Base-by-base conservation (phyloP, 345 rosid genomes). In the Mangifera indica region DNA sequence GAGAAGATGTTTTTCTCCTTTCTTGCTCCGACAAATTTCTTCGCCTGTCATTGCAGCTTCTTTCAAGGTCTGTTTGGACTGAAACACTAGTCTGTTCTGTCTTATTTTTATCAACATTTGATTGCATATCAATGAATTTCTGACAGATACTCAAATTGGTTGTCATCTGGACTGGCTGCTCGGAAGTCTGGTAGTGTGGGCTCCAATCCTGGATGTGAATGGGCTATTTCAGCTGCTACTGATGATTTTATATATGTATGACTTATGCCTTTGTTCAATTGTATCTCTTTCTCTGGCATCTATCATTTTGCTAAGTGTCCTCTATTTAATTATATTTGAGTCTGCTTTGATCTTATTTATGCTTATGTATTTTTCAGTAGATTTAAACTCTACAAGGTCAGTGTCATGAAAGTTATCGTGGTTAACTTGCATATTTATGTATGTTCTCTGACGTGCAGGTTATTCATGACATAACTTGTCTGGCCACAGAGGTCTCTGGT, bases 1-100 rank as follows among this genome's bases (percentile, higher is more conserved):
- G 83, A 77, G 91, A 93, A 81, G 98, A 95, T 83, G 91, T 95
- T 80, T 91, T 95, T 45, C 81, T 95, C 65, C 72, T 91, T 77
- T 89, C 96, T 69, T 92, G 85, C 83, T 87, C 97, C 60, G 99
- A 96, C 85, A 96, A 91, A 78, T 96, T 93, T 84, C 97, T 96
- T 74, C 96, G 98, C 77, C 88, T 96, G 79, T 85, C 98, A 74
- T 84, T 93, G 83, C 99, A 96, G 86, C 93, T 96, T 74, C 82
- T 91, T 52, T 87, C 98, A 7, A 91, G 99, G 99, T 93, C 64
- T 66, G 84, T 70, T 67, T 71, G 54, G 67, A 51, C 67, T 58
- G 15, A 42, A 66, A 61, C 60, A 44, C 25, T 54, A 57, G 20
- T 24, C 26, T 44, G 5, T 45, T 42, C 40, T 7, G 53, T n/a